These are phyloP conservation scores for Arthrobotrys pseudoclavata DNA, from an alignment of 2,329 filamentous ascomycete species.

Conservation along the genomic window DNA sequence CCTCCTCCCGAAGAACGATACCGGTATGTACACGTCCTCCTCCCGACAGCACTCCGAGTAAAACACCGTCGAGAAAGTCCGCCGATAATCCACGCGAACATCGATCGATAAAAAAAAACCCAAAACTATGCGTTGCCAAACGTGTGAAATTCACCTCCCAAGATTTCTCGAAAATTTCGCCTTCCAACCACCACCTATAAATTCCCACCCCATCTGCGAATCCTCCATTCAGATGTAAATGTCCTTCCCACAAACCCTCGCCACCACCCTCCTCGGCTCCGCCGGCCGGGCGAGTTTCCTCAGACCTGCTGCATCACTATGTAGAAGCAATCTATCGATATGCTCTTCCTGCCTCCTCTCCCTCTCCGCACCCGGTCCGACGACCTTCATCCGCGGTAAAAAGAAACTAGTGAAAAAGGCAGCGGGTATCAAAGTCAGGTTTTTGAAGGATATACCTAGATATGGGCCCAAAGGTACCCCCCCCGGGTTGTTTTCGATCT, in stretches of 20 bases:
- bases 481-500: conserved; percentile 38
- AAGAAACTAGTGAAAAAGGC: conserved; percentile 67
- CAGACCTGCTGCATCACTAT: background rate
- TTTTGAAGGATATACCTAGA: conserved; percentile 70
- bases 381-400: conserved; percentile 67
- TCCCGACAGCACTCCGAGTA: background rate
- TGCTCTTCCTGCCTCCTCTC: conserved; percentile 61
- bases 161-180: background rate
- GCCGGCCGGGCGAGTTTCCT: conserved; percentile 12
- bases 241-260: conserved; percentile 39
- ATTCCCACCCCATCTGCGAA: background rate
- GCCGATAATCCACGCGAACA: background rate
- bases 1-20: background rate
- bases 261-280: conserved; percentile 63
- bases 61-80: background rate
- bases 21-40: background rate
- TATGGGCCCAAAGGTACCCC: conserved; percentile 69
- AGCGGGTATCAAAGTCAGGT: conserved; percentile 69
- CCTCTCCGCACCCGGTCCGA: conserved; percentile 55
- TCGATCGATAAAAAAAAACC: too few species aligned
- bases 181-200: conserved; percentile 2
- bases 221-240: conserved; percentile 46
- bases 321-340: conserved; percentile 60
- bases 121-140: background rate
- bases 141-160: background rate